Base-by-base conservation (phyloP, 352 stramenopile species). In the Lagenidium sp. region DNA sequence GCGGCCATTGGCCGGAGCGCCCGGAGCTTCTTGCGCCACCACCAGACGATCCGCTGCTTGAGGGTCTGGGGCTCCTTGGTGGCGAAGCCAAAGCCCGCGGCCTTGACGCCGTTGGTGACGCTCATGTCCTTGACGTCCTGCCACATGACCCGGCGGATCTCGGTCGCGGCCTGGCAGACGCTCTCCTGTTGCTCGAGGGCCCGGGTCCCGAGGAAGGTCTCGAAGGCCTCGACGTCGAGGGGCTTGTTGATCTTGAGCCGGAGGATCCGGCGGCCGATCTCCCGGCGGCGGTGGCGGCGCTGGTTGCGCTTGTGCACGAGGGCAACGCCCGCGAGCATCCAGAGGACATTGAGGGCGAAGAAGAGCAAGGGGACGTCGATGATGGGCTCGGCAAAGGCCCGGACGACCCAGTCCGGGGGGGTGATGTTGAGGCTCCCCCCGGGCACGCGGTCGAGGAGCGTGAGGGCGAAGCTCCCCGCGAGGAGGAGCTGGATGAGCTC, bases 361-460 rank as follows among this genome's bases (percentile, higher is more conserved):
- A 81, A 83, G 5, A 85, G 46, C 15, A 80, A 54, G 25, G 73
- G 69, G 12, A 66, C 47, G 0, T 85, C 61, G 29, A 82, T 70
- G 28, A 86, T 67, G 0, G 63, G 21, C 42, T 74, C 60, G 5
- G 53, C 45, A 10, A 85, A 68, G 0, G 47, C 53, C 15, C 45
- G 47, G 2, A 85, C 36, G 12, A 91, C 64, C 82, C 80, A 96
- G 23, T 63, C 55, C 15, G 84, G 68, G 65, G 96, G 89, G 3
- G 91, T 60, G 4, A 97, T 71, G 36, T 89, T 89, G 69, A 94
- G 89, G 16, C 41, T 72, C n/a, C 82, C 74, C 12, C 91, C 93
- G 6, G 89, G 96, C 24, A 98, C 60, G 23, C 91, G 78, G 55
- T 98, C 93, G 22, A 98, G 54, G 7, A 97, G 54, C 21, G 90